Evolutionary conservation across 2,329 filamentous ascomycete species (phyloP), one percentile per base, ranked within the genome.

Genomic region (Cordyceps javanica): DNA sequence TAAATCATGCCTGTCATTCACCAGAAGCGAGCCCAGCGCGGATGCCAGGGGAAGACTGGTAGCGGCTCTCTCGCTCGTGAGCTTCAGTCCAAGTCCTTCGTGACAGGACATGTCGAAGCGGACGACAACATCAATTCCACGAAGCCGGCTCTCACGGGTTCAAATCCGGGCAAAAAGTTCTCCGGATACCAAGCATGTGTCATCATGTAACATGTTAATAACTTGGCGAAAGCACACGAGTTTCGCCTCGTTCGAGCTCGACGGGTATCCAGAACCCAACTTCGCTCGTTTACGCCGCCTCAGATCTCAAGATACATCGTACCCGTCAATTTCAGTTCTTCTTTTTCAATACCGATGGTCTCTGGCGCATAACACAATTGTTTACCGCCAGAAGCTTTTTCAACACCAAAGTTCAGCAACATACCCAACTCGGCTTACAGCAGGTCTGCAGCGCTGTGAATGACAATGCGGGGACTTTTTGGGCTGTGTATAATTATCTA

Each of bases 261-360:
- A 21, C 51, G 13, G 19, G 19, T 45, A 11, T 26, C 30, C 16
- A 14, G 19, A 21, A n/a, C 25, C 30, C 30, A 38, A n/a, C 23
- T 16, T 6, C 51, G 14, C 19, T 44, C 41, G 16, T 21, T 32
- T 55, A 30, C 53, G 19, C 11, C 39, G 26, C 19, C 11, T 11
- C 30, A 19, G 34, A 16, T 26, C 32, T 42, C 44, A n/a, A 42
- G 8, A 9, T 34, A 21, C 19, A 14, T 42, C 14, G 49, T 42
- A 38, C n/a, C 25, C 42, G 53, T 34, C 53, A 46, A 38, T 55
- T 55, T 55, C 53, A 55, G 53, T 42, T 48, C n/a, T 2, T n/a
- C 13, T 34, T 3, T 41, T 56, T 21, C 25, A 56, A 41, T 19
- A 56, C 50, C 36, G 54, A 32, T 56, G 42, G 44, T 44, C 45